Evolutionary conservation across 495 filamentous ascomycete species (phyloP), one percentile per base, ranked within the genome.

Genomic region (Bacidia gigantensis): DNA sequence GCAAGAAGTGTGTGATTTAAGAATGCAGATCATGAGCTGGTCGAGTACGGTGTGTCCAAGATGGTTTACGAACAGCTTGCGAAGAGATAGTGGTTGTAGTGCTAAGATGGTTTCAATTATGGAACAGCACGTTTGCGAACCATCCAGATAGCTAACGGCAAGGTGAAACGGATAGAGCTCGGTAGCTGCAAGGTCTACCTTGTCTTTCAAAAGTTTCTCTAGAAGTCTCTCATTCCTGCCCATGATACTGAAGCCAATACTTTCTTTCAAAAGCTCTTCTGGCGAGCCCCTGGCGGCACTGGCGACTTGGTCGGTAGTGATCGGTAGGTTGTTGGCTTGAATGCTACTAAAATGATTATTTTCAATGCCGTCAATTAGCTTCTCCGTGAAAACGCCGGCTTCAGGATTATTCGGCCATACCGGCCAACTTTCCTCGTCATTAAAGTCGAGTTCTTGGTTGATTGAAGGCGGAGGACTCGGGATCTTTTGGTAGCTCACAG

Each of bases 1-100:
- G 23, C 62, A 54, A 0, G 49, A 63, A 2, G 64, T 69, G 48
- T 72, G 71, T 5, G 58, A 59, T 40, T 66, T 66, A 23, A 73
- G 48, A 45, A 73, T 68, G 9, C 54, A 46, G 40, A 69, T 57
- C 56, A 74, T 66, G 12, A 73, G 51, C 2, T 54, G 62, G 50
- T 74, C 70, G 1, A 73, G 58, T 17, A 72, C 55, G 0, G 69
- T 73, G 49, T 72, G 65, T 9, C 66, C 66, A 14, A 63, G 56
- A 11, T 64, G 41, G 39, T 71, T 62, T 2, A 56, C 25, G 29
- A 63, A 64, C 22, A 62, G 54, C 25, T 64, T 44, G 25, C 46
- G 54, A 35, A 64, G 42, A 18, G 62, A 61, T 9, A 23, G 22
- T 14, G 20, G 24, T 20, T 51, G 23, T 2, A 1, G 3, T 1